Conservation (phyloP, 2,329 filamentous ascomycete genomes). For the Helotiales sp. region DNA sequence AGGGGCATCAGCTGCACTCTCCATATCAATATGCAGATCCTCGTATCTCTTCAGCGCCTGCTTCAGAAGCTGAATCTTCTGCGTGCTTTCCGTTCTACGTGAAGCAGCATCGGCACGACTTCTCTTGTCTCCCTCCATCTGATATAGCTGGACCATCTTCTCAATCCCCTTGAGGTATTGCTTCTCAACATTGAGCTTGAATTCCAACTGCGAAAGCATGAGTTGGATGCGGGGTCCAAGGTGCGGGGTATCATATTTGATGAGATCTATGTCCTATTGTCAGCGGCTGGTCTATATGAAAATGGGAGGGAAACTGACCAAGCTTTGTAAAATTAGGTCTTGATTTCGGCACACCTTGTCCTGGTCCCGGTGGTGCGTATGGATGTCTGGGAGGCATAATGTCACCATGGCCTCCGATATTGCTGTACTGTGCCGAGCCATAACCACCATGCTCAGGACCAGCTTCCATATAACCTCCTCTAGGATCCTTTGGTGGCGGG, state of each 20-base stretch:
- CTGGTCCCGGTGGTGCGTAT: conserved; percentile 72
- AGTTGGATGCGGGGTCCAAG: conserved; percentile 97
- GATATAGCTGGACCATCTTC: conserved; percentile 97
- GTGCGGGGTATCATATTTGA: conserved; percentile 97
- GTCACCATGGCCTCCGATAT: conserved; percentile 65
- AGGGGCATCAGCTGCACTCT: conserved; percentile 67
- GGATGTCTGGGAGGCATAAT: conserved; percentile 81
- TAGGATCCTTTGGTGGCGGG: conserved; percentile 74
- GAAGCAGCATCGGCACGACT: conserved; percentile 91
- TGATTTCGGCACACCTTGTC: conserved; percentile 66
- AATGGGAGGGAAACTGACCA: conserved; percentile 55
- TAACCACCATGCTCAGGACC: conserved; percentile 62
- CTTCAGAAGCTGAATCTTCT: conserved; percentile 94
- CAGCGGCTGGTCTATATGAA: conserved; percentile 12
- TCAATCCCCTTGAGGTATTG: conserved; percentile 99
- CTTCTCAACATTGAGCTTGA: conserved; percentile 97
- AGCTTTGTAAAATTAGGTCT: conserved; percentile 95
- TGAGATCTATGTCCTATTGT: conserved; percentile 67
- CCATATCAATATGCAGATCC: conserved; percentile 93
- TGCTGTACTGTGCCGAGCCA: conserved; percentile 55
- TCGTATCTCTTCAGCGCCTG: conserved; percentile 96
- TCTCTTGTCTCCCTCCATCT: conserved; percentile 96
- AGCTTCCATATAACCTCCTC: conserved; percentile 44
- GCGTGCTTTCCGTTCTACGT: conserved; percentile 88
- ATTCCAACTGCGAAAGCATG: conserved; percentile 97